Base-by-base conservation (phyloP, 192 early-diverging fungal species). In the Coemansia sp. region DNA sequence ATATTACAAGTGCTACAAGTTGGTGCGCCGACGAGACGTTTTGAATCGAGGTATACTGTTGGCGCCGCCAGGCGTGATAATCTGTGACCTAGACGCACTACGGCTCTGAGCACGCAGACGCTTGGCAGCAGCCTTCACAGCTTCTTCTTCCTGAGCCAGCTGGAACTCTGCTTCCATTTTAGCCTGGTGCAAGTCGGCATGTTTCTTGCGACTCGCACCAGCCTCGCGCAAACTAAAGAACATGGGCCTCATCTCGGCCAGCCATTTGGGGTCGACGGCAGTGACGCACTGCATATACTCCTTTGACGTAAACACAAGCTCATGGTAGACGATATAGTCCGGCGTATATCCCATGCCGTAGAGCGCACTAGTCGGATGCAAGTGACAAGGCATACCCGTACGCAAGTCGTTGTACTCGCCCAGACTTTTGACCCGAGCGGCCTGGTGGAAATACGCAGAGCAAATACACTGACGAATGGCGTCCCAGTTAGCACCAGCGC, bases 241-340 rank as follows among this genome's bases (percentile, higher is more conserved):
- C 95, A 99, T 99, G 59, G 95, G 95, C n/a, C 97, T 96, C 69
- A 98, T 77, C 44, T 99, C 96, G 1, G 95, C 96, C 58, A 99
- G 75, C 97, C 97, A 98, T 40, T 87, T 83, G 1, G 90, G 88
- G 65, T 99, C 96, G 0, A 99, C 95, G 1, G 96, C 91, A 0
- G 96, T 99, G 5, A 98, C 97, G 72, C 95, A 97, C 72, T 97
- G 97, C 97, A 99, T 99, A 68, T 96, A 99, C 86, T 99, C 97
- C 74, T 99, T 99, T 20, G 92, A 92, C 7, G 97, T 99, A 87
- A 96, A 90, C 8, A 99, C 86, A 64, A 99, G 84, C 69, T 99
- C 97, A 71, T 97, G 94, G 76, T 99, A 99, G 3, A 99, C 94
- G 39, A 99, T 93, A 62, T 97, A 99, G 74, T 98, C 95, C 1